These are phyloP conservation scores for Podosphaera xanthii DNA, from an alignment of 2,329 filamentous ascomycete genomes.

Conservation along the genomic window DNA sequence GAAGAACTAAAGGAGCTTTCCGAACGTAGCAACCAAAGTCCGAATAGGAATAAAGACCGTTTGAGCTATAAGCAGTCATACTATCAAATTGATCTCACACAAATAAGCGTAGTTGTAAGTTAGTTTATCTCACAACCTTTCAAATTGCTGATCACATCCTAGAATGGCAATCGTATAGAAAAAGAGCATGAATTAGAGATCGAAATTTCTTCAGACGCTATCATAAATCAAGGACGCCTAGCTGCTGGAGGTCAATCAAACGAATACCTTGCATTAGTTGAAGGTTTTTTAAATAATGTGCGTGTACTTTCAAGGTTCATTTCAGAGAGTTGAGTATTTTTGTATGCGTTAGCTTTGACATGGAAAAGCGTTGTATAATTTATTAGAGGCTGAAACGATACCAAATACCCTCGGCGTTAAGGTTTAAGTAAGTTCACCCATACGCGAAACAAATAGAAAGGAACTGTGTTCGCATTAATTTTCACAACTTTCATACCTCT, in stretches of 20 bases:
- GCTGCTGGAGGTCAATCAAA: constrained; percentile 29
- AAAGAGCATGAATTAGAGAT: constrained; percentile 69
- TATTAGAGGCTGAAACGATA: not conserved
- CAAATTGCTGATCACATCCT: constrained; percentile 1
- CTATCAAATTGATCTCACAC: constrained; percentile 82
- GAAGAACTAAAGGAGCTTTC: constrained; percentile 24
- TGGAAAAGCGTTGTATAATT: not conserved
- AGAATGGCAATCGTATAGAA: constrained; percentile 16
- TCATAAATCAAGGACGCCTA: constrained; percentile 41
- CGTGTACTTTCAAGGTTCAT: constrained; percentile 10
- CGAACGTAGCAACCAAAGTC: constrained; percentile 11
- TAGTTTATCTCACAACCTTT: not conserved
- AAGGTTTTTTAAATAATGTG: constrained; percentile 50
- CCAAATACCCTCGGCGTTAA: not conserved
- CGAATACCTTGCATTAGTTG: constrained; percentile 43
- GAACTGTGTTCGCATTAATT: not conserved
- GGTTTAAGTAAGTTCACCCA: not conserved
- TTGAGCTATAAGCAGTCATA: constrained; percentile 73
- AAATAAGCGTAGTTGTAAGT: constrained; percentile 37
- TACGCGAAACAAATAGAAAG: not conserved
- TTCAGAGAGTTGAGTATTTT: not conserved
- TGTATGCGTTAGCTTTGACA: not conserved
- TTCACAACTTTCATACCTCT: too few relatives aligned
- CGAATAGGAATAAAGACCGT: constrained; percentile 66
- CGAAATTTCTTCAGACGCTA: constrained; percentile 39